phyloP scores from a whole-genome alignment of 176 grass and related monocot species.

The Oryza meyeriana region DNA sequence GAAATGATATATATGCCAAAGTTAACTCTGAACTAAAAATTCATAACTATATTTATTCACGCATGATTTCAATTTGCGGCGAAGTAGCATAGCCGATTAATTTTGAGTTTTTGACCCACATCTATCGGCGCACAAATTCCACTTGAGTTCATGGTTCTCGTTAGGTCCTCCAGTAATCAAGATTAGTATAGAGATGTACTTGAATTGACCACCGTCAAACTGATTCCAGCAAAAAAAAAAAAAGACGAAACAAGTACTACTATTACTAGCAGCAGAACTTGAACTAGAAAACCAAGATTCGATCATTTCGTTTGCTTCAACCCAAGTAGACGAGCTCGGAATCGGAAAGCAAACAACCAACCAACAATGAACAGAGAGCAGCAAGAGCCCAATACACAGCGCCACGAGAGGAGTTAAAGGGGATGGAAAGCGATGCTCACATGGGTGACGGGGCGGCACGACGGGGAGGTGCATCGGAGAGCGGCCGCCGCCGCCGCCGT shows the following conservation, averaged over 20 bases:
- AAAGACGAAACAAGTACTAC: not conserved
- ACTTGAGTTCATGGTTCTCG: not conserved
- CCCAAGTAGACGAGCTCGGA: not conserved
- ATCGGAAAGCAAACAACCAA: not conserved
- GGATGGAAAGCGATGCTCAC: constrained; percentile 28
- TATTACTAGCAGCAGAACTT: not conserved
- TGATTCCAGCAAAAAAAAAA: not conserved
- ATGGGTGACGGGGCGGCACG: not conserved
- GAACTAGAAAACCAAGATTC: not conserved
- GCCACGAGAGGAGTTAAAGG: not conserved
- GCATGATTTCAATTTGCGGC: not conserved
- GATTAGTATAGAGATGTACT: not conserved
- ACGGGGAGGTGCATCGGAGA: constrained; percentile 22
- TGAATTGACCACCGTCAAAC: not conserved
- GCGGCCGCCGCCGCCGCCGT: not conserved
- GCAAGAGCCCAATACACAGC: not conserved
- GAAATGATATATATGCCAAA: not conserved
- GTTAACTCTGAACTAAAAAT: constrained; percentile 3
- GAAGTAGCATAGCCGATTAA: not conserved
- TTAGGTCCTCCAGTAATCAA: not conserved
- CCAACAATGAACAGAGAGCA: not conserved
- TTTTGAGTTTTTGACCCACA: not conserved
- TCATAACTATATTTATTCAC: not conserved
- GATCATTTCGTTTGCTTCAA: not conserved
- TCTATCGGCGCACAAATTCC: not conserved